Percentiles rank a stretch among this genome's conserved stretches.
phyloP scores from a whole-genome alignment of 495 filamentous ascomycete species.

The Cladorrhinum samala region DNA sequence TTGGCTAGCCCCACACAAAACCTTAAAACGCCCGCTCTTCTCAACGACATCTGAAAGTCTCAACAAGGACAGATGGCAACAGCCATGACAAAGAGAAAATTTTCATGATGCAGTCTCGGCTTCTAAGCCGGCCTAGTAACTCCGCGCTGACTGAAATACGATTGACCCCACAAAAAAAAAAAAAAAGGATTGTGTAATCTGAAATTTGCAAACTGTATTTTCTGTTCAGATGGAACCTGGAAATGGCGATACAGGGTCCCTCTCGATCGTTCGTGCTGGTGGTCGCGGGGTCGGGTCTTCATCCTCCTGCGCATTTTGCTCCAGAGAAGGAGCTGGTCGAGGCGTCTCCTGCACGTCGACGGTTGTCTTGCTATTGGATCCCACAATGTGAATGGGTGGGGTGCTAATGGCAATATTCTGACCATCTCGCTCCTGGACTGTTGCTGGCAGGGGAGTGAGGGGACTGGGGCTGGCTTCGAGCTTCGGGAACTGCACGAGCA shows the following conservation, averaged over 20 bases:
- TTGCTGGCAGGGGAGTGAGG: slow-evolving; percentile 8
- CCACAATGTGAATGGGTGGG: neutral
- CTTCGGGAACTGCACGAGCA: slow-evolving; percentile 15
- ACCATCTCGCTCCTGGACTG: slow-evolving; percentile 15
- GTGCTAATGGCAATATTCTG: slow-evolving; percentile 19
- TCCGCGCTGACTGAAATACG: slow-evolving; percentile 17
- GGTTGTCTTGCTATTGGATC: slow-evolving; percentile 6
- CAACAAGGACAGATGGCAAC: neutral
- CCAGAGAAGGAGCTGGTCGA: slow-evolving; percentile 13
- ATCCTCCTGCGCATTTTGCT: slow-evolving; percentile 11
- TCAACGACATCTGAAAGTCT: too few species aligned
- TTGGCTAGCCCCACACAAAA: too few species aligned
- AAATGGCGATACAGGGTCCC: slow-evolving; percentile 18
- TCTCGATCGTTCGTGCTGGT: slow-evolving; percentile 10
- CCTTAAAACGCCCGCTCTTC: too few species aligned
- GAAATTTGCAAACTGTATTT: neutral
- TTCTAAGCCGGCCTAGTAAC: slow-evolving; percentile 14
- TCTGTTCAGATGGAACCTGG: slow-evolving; percentile 11
- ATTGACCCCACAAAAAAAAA: slow-evolving; percentile 1
- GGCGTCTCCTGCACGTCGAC: slow-evolving; percentile 27
- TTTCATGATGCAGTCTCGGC: slow-evolving; percentile 16
- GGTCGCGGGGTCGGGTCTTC: slow-evolving; percentile 30
- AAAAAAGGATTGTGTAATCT: neutral
- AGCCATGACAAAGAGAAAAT: neutral
- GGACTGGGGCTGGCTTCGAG: slow-evolving; percentile 4